These are phyloP conservation scores for Coemansia sp. DNA, from an alignment of 192 early-diverging fungal genomes.

Conservation along the genomic window DNA sequence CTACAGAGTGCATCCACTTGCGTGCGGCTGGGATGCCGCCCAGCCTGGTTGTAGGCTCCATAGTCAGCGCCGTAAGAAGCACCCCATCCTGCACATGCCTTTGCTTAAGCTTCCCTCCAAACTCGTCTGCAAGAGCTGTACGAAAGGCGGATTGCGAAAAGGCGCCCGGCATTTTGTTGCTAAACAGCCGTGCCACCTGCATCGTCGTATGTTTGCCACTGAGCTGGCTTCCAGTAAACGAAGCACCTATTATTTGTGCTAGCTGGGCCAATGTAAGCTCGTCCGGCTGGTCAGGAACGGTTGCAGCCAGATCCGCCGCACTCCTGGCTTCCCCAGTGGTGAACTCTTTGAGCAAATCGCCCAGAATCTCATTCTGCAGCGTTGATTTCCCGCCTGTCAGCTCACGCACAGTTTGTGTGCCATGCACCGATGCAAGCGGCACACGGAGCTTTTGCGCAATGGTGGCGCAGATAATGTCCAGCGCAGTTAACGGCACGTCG, in stretches of 20 bases:
- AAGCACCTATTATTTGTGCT: conserved; percentile 74
- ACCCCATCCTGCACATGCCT: conserved; percentile 70
- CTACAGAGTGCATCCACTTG: conserved; percentile 72
- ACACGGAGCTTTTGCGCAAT: conserved; percentile 94
- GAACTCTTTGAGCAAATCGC: conserved; percentile 93
- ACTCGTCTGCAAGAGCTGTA: conserved; percentile 57
- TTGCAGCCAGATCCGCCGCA: conserved; percentile 37
- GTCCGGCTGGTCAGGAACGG: conserved; percentile 86
- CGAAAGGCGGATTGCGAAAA: conserved; percentile 75
- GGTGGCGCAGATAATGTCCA: conserved; percentile 77
- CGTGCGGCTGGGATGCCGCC: conserved; percentile 68
- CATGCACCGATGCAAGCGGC: conserved; percentile 67
- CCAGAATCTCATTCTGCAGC: conserved; percentile 95
- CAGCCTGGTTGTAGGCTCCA: conserved; percentile 82
- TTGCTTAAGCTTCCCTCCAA: conserved; percentile 58
- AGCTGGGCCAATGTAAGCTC: conserved; percentile 82
- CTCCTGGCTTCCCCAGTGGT: conserved; percentile 58
- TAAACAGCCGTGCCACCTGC: conserved; percentile 80
- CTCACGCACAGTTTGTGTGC: conserved; percentile 63
- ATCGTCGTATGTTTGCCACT: conserved; percentile 76
- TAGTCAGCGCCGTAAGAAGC: conserved; percentile 73
- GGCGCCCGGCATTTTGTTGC: conserved; percentile 91
- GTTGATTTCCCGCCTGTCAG: conserved; percentile 95
- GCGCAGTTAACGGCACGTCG: conserved; percentile 77
- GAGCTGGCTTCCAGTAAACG: conserved; percentile 61